These are phyloP conservation scores for Pelagomonas calceolata DNA, from an alignment of 108 stramenopile species.

Conservation along the genomic window DNA sequence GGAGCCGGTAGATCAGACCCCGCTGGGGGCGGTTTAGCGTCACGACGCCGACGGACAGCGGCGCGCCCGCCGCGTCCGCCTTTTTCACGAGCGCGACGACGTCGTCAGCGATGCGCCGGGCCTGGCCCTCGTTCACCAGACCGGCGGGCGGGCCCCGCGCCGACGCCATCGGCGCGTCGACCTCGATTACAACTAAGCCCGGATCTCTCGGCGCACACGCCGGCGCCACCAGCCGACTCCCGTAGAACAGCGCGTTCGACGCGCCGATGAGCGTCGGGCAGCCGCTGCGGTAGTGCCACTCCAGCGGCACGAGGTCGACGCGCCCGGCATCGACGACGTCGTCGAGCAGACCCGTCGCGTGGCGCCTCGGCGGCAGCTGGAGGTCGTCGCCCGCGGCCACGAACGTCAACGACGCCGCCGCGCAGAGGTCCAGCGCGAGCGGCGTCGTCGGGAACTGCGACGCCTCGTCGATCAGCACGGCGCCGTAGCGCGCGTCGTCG, in stretches of 20 bases:
- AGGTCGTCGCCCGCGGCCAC: background rate
- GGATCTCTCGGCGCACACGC: background rate
- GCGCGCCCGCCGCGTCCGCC: background rate
- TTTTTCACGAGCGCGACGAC: background rate
- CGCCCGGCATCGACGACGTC: background rate
- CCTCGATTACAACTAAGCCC: background rate
- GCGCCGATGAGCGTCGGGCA: background rate
- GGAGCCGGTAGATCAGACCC: background rate
- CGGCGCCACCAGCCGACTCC: background rate
- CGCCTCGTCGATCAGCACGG: background rate
- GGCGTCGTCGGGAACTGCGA: background rate
- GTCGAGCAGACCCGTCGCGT: background rate
- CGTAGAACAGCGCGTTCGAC: background rate
- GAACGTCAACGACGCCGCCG: background rate
- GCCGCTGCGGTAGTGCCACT: background rate
- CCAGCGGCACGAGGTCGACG: background rate
- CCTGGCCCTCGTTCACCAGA: background rate
- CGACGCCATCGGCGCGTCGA: background rate
- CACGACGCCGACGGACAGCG: background rate
- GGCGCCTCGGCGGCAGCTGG: background rate
- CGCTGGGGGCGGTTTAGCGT: background rate
- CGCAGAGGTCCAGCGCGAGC: background rate
- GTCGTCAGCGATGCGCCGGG: background rate
- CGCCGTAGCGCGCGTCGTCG: background rate
- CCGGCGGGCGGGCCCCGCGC: background rate